Evolutionary conservation across 2,329 filamentous ascomycete species (phyloP).

Genomic region (Xylaria sp.): DNA sequence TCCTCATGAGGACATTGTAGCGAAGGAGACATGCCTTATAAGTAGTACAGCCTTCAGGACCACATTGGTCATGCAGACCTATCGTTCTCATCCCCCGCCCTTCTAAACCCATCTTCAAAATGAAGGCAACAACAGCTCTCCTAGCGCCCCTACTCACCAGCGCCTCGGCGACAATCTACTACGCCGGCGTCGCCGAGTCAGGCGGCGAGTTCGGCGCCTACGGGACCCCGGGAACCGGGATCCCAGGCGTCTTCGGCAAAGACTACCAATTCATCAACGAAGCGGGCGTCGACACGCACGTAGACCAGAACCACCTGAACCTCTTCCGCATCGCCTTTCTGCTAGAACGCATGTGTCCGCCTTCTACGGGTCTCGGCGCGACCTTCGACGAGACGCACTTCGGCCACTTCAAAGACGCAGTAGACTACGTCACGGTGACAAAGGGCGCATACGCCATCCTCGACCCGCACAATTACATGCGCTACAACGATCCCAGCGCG

Average conservation of each 20-base stretch:
- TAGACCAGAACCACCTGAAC: conserved; percentile 60
- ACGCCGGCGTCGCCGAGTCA: conserved; percentile 60
- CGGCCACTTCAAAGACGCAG: conserved; percentile 56
- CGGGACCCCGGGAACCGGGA: conserved; percentile 55
- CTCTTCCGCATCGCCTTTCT: conserved; percentile 62
- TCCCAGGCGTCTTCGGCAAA: conserved; percentile 61
- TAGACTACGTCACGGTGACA: conserved; percentile 62
- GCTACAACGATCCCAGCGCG: conserved; percentile 62
- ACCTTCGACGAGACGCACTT: conserved; percentile 64
- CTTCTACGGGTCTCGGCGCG: conserved; percentile 57
- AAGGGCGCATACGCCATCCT: conserved; percentile 60
- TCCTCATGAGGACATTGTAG: not conserved
- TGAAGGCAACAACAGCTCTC: conserved; percentile 41
- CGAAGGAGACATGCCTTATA: conserved; percentile 9
- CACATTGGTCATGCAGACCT: not conserved
- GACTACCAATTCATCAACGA: conserved; percentile 63
- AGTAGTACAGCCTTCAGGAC: not conserved
- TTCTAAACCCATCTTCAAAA: conserved; percentile 16
- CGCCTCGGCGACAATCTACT: conserved; percentile 58
- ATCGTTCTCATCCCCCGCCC: not conserved
- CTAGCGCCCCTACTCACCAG: conserved; percentile 40
- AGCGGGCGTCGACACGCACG: conserved; percentile 57
- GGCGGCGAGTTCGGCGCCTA: conserved; percentile 60
- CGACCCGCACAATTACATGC: conserved; percentile 66
- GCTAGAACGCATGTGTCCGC: conserved; percentile 62